These are phyloP conservation scores for Sordariomycetes sp. DNA, from an alignment of 2,329 filamentous ascomycete species.

Conservation along the genomic window DNA sequence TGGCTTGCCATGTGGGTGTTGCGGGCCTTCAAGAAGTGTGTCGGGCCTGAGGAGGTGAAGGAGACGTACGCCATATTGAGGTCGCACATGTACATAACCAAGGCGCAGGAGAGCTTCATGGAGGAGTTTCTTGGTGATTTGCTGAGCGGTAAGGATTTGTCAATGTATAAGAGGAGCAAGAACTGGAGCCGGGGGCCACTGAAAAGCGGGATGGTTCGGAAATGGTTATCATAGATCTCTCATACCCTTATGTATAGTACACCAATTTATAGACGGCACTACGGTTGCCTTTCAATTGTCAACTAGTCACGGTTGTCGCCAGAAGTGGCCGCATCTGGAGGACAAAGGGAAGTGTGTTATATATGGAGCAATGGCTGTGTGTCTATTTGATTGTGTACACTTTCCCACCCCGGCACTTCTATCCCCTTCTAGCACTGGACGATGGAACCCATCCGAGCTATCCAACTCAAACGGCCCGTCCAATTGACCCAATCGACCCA, in stretches of 20 bases:
- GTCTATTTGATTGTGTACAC: conserved; percentile 4
- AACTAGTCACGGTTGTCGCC: not conserved
- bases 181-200: not conserved
- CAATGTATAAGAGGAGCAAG: conserved; percentile 1
- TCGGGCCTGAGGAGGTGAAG: conserved; percentile 37
- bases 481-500: not conserved
- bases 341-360: not conserved
- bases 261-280: not conserved
- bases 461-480: not conserved
- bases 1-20: conserved; percentile 54
- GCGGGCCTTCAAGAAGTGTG: conserved; percentile 52
- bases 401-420: not conserved
- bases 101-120: conserved; percentile 36
- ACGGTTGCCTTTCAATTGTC: not conserved
- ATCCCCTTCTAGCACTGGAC: not conserved
- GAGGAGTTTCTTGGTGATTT: conserved; percentile 23
- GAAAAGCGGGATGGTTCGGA: not conserved
- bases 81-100: conserved; percentile 33
- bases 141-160: conserved; percentile 14
- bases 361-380: not conserved
- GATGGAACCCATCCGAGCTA: not conserved
- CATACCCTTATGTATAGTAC: not conserved
- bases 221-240: not conserved
- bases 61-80: conserved; percentile 41
- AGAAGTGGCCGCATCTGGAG: not conserved